Evolutionary conservation across 2,329 filamentous ascomycete genomes (phyloP), one percentile per base, ranked within the genome.

Genomic region (Cladophialophora chaetospira): DNA sequence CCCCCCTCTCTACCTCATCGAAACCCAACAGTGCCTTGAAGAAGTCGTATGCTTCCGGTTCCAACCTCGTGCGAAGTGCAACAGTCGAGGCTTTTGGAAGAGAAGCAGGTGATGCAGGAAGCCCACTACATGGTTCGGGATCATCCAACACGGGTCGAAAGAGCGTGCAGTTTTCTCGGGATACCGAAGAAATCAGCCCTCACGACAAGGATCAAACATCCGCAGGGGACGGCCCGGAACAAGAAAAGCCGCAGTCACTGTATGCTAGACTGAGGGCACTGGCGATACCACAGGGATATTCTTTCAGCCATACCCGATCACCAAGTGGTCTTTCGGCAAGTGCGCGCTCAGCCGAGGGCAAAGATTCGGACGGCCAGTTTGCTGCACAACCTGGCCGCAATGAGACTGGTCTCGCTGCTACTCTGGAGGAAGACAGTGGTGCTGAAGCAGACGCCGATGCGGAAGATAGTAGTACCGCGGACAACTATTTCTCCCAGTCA

Each of bases 211-310:
- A 77, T 17, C 83, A 85, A 63, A 82, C 81, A 28, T 80, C 85
- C 57, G 80, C 87, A 26, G 70, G 65, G 0, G 78, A 79, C 43
- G 85, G 88, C 49, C 79, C 73, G n/a, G 88, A 89, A 33, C 74
- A 85, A 71, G 82, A 82, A 19, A 79, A 80, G 58, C 77, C 72
- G 53, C 82, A 82, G 19, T 87, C 87, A 21, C 80, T 95, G 62
- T 90, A 96, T 73, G 87, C 87, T 15, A 91, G 88, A 70, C 73
- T 96, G 61, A 91, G 88, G 69, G 87, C 89, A 3, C 76, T 95
- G 53, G 84, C 89, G 19, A 82, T 79, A 9, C 76, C 79, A 0
- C 78, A 79, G 19, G 66, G 74, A 8, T 53, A 53, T 36, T 53
- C 50, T 13, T 73, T 80, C 57, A 73, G 76, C 15, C 81, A 83